These are phyloP conservation scores for Cladosporium colombiae DNA, from an alignment of 2,329 filamentous ascomycete genomes.

Conservation along the genomic window DNA sequence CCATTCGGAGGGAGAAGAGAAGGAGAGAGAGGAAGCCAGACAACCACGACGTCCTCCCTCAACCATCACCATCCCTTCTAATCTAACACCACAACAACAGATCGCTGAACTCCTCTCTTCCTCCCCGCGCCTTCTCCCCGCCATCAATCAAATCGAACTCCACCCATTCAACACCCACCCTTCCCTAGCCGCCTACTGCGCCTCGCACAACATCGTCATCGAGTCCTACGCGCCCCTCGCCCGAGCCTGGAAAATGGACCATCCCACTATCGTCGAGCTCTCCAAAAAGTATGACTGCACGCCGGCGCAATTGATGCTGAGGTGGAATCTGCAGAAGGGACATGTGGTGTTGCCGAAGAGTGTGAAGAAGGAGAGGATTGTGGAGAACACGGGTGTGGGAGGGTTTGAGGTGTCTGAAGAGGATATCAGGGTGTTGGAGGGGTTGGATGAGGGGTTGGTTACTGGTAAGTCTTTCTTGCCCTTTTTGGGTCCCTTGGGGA, in stretches of 20 bases:
- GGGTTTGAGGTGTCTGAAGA: conserved; percentile 61
- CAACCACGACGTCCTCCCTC: not conserved
- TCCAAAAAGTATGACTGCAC: conserved; percentile 69
- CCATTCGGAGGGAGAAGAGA: not conserved
- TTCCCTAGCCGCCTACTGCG: conserved; percentile 66
- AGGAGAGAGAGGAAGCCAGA: not conserved
- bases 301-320: conserved; percentile 71
- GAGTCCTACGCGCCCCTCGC: conserved; percentile 81
- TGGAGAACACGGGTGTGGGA: conserved; percentile 64
- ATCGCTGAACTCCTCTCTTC: conserved; percentile 68
- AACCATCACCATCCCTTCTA: no score
- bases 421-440: conserved; percentile 66
- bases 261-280: conserved; percentile 63
- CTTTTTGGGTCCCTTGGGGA: no score
- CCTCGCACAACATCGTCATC: conserved; percentile 66
- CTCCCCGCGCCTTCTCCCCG: conserved; percentile 63
- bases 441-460: conserved; percentile 70
- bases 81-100: conserved; percentile 40
- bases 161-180: conserved; percentile 78
- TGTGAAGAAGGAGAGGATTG: conserved; percentile 60
- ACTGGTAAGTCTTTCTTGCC: conserved; percentile 58
- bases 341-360: conserved; percentile 76
- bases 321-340: conserved; percentile 76
- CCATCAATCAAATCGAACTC: conserved; percentile 79
- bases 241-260: conserved; percentile 67